A percentile compares a stretch with the other conserved stretches of the same genome.
Conservation (phyloP, 805 yeast genomes). For the Schizosaccharomyces osmophilus region DNA sequence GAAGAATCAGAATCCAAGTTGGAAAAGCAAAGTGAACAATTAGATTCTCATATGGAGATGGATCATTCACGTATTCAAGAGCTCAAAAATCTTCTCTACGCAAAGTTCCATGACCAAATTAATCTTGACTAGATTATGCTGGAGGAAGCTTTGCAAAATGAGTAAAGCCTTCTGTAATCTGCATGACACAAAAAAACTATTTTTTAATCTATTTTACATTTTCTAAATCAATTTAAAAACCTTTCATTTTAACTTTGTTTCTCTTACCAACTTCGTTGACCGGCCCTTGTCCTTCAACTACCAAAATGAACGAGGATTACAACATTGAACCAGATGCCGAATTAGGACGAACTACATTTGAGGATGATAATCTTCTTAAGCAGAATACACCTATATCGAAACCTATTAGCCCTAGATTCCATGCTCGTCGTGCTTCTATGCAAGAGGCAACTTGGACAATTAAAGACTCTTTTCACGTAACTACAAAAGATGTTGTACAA, state of each 20-base stretch:
- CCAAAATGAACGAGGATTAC: neutral
- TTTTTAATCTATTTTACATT: no score
- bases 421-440: conserved; percentile 33
- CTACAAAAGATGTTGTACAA: conserved; percentile 32
- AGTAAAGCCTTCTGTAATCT: neutral
- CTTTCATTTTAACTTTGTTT: no score
- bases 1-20: neutral
- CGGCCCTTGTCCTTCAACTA: neutral
- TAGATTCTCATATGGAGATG: neutral
- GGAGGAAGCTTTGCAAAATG: neutral
- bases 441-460: conserved; percentile 11
- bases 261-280: no score
- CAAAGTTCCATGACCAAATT: neutral
- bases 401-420: conserved; percentile 17
- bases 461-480: conserved; percentile 36
- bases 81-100: neutral
- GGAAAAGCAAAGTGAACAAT: neutral
- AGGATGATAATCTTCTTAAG: neutral
- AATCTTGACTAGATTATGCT: neutral
- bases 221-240: no score
- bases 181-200: neutral
- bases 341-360: neutral
- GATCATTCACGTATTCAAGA: neutral
- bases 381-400: neutral
- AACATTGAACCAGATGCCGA: neutral